Percentiles rank a stretch among this genome's conserved stretches.
Conservation (phyloP, 306 rosid species). For the Trifolium subterraneum region DNA sequence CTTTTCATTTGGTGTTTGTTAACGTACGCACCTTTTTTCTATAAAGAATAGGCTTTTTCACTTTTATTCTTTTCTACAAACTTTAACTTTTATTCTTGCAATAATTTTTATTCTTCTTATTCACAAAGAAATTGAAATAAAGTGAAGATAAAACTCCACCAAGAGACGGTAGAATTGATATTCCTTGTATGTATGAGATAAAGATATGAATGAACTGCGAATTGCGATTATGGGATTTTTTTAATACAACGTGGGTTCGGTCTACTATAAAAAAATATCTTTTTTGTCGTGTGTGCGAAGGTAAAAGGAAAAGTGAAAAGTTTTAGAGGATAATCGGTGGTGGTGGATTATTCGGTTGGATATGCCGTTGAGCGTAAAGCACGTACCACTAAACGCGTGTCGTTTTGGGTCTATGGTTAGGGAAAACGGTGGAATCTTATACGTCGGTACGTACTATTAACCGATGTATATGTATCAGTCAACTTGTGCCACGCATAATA, state of each 20-base stretch:
- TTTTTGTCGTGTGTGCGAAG: slow-evolving; percentile 40
- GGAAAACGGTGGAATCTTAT: too few species aligned
- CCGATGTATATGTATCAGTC: too few species aligned
- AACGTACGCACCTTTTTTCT: slow-evolving; percentile 31
- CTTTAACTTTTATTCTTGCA: not conserved
- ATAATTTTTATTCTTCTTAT: not conserved
- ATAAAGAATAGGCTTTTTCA: not conserved
- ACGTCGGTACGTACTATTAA: too few species aligned
- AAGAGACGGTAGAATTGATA: too few species aligned
- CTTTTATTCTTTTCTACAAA: not conserved
- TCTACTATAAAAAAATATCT: slow-evolving; percentile 32
- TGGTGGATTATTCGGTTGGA: slow-evolving; percentile 48
- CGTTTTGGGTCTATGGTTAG: too few species aligned
- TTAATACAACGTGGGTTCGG: slow-evolving; percentile 37
- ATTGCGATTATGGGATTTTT: slow-evolving; percentile 13
- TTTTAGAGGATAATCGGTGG: slow-evolving; percentile 31
- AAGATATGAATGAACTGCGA: too few species aligned
- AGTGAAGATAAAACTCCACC: not conserved
- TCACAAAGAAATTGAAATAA: too few species aligned
- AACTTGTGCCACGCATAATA: too few species aligned
- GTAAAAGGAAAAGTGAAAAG: slow-evolving; percentile 41
- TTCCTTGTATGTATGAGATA: too few species aligned
- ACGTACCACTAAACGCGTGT: slow-evolving; percentile 28
- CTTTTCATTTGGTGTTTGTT: slow-evolving; percentile 36
- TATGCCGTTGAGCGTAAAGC: slow-evolving; percentile 49